Evolutionary conservation across 345 rosid species (phyloP), one percentile per base, ranked within the genome.

Genomic region (Salix caprea): DNA sequence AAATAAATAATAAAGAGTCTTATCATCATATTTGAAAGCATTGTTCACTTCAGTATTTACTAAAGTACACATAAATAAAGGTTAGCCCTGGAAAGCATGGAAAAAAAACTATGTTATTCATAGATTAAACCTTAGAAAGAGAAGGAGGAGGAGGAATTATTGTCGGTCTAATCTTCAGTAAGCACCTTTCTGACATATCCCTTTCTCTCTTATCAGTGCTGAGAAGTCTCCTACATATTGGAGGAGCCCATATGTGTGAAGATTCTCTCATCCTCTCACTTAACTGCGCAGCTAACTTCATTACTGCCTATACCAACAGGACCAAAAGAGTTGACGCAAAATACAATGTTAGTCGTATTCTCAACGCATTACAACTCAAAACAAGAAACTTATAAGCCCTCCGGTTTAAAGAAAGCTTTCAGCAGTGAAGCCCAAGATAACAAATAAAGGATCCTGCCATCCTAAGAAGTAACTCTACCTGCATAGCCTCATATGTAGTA

Each of bases 401-500:
- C 10, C 0, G 6, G 30, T 58, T 18, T 18, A 58, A 60, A 1
- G 24, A 60, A 23, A 60, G 28, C 4, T 60, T 42, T 42, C 4
- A 11, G 46, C 14, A 2, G 14, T 42, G 46, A 42, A 42, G 46
- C 46, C 46, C 46, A 21, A 60, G 28, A 24, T 60, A 61, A 24
- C 50, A 79, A 70, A 58, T 52, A 21, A 64, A 65, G 14, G 18
- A 21, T 34, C 37, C 15, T 21, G 66, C n/a, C 32, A 44, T 6
- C 14, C 46, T 46, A 65, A 46, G 24, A 62, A 74, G 73, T 10
- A 23, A 67, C 16, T 18, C 10, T 73, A 88, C 91, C 90, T 87
- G 88, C 65, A 87, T 73, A 65, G 89, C 90, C 86, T 90, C 94
- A 61, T 84, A 87, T 40, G 91, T 87, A 10, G 82, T 86, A 50